Evolutionary conservation across 2,329 filamentous ascomycete species (phyloP), one percentile per base, ranked within the genome.

Genomic region (Zymoseptoria pseudotritici): DNA sequence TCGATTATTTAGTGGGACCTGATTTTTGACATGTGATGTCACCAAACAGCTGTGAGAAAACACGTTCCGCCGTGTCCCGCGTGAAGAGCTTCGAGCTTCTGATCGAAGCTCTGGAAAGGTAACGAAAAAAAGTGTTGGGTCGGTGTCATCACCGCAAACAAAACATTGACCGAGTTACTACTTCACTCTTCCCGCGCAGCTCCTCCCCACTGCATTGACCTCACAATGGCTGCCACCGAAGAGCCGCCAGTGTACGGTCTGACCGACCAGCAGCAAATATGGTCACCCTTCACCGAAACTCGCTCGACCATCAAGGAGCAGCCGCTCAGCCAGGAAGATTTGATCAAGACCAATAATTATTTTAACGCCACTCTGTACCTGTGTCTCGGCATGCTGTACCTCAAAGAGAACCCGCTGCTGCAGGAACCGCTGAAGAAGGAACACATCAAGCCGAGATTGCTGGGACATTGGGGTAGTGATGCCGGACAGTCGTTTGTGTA

Each of bases 381-480:
- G 55, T 87, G 86, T 65, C 76, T 91, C 55, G 89, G 88, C 62
- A 91, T 92, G 89, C 87, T 92, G 67, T 91, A 91, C 70, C 83
- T 92, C 60, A 83, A 83, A 65, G 80, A 87, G 49, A 92, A 92
- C 64, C 86, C 88, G 13, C 80, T 92, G 11, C 83, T 92, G 51
- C 81, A 81, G 61, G 83, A 90, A 66, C 86, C 87, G 1, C 79
- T 90, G 64, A 83, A 83, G 66, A 76, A 82, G 31, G 84, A 89
- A 57, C 86, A 91, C 70, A 79, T 91, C 76, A 92, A 92, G 76
- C 80, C 82, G 61, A 84, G 89, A 65, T 78, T 91, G 8, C 79
- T 92, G 2, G 89, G 89, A 49, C 89, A 92, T 71, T 92, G 89
- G 80, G 89, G 89, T 57, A 90, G 87, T 2, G 88, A 89, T 55